phyloP scores from a whole-genome alignment of 2,329 filamentous ascomycete species.

The Thermomyces lanuginosus region DNA sequence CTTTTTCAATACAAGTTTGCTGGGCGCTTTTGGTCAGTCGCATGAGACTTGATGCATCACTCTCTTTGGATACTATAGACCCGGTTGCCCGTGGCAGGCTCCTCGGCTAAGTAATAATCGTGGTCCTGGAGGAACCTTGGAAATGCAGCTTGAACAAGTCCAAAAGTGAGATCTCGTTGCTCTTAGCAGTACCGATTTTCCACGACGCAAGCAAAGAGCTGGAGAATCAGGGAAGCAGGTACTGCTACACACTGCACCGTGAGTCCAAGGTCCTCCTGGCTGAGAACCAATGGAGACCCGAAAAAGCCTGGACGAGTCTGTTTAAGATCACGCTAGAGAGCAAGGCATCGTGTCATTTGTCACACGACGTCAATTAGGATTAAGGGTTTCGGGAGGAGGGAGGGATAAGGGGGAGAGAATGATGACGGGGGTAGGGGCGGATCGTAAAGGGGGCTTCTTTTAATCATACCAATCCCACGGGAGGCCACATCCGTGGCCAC shows the following conservation, averaged over 20 bases:
- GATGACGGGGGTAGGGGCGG: slow-evolving; percentile 21
- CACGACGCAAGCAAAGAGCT: slow-evolving; percentile 43
- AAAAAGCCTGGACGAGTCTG: slow-evolving; percentile 79
- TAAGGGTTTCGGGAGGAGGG: slow-evolving; percentile 21
- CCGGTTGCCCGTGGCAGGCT: slow-evolving; percentile 35
- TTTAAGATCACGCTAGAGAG: slow-evolving; percentile 78
- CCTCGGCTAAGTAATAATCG: slow-evolving; percentile 42
- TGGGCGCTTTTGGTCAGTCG: slow-evolving; percentile 42
- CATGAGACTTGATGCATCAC: slow-evolving; percentile 44
- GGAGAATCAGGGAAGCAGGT: slow-evolving; percentile 59
- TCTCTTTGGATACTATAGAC: slow-evolving; percentile 42
- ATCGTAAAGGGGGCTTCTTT: slow-evolving; percentile 36
- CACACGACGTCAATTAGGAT: slow-evolving; percentile 41
- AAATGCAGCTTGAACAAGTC: slow-evolving; percentile 59
- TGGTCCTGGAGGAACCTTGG: slow-evolving; percentile 52
- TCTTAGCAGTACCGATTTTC: slow-evolving; percentile 49
- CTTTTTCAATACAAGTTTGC: slow-evolving; percentile 25
- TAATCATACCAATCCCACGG: slow-evolving; percentile 99
- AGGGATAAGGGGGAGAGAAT: slow-evolving; percentile 16
- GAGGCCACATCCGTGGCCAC: slow-evolving; percentile 99
- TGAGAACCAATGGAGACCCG: slow-evolving; percentile 65
- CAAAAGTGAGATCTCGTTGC: slow-evolving; percentile 64
- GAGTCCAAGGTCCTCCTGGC: slow-evolving; percentile 76
- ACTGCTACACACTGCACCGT: slow-evolving; percentile 52
- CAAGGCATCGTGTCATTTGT: slow-evolving; percentile 59